phyloP scores from a whole-genome alignment of 1,139 yeast species.

The Magnusiomyces ingens region DNA sequence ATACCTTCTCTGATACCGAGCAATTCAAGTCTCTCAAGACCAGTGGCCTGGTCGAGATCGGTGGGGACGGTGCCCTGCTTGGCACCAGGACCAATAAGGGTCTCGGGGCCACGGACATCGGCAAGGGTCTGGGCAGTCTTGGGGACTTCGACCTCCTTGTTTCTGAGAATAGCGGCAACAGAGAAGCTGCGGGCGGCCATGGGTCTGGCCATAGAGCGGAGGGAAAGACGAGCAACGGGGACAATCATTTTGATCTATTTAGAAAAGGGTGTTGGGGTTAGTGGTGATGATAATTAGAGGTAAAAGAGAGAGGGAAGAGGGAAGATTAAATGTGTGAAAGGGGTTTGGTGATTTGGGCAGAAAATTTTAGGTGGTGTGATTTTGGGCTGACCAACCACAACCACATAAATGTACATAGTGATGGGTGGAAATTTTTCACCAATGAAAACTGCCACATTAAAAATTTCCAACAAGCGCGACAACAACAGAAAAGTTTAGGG shows the following conservation, averaged over 20 bases:
- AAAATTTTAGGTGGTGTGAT: not conserved
- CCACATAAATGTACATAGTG: not conserved
- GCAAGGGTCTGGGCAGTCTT: conserved; percentile 64
- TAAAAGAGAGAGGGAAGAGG: not conserved
- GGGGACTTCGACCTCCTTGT: conserved; percentile 28
- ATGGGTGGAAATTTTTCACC: not conserved
- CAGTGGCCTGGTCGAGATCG: conserved; percentile 94
- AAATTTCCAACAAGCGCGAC: not conserved
- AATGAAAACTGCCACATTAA: not conserved
- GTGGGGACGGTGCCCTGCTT: conserved; percentile 78
- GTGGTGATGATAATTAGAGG: too few relatives aligned
- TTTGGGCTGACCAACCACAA: not conserved
- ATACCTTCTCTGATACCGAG: conserved; percentile 95
- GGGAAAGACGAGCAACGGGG: conserved; percentile 20
- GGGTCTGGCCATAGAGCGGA: conserved; percentile 18
- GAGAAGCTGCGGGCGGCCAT: conserved; percentile 19
- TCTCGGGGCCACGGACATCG: conserved; percentile 74
- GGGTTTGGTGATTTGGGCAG: not conserved
- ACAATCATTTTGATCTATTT: conserved; percentile 16
- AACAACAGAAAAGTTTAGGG: too few relatives aligned
- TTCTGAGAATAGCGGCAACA: conserved; percentile 15
- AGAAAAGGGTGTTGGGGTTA: not conserved
- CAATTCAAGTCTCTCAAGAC: conserved; percentile 93
- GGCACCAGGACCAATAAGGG: conserved; percentile 90
- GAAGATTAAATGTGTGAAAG: not conserved